Conservation (phyloP, 1,284 basidiomycete species). For the Anthracocystis panici-leucophaei region DNA sequence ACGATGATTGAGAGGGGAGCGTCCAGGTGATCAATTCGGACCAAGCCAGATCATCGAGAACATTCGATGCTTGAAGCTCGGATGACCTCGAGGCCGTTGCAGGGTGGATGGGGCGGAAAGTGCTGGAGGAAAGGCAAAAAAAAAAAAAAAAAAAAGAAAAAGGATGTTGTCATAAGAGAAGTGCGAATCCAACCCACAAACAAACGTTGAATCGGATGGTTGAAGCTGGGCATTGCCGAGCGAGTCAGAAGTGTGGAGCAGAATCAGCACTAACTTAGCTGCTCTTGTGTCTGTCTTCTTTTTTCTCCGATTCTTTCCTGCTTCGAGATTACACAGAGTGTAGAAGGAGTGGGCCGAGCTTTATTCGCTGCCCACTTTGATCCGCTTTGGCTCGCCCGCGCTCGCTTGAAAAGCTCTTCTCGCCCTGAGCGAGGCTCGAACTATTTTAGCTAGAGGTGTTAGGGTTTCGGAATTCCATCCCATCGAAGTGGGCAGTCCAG, state of each 20-base stretch:
- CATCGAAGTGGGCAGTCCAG: too few species aligned
- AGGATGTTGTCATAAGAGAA: too few species aligned
- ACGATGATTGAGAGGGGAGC: too few species aligned
- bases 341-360: slow-evolving; percentile 23
- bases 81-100: too few species aligned
- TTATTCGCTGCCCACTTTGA: slow-evolving; percentile 28
- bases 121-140: not conserved
- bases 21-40: too few species aligned
- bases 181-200: not conserved
- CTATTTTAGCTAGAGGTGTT: not conserved
- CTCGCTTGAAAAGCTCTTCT: not conserved
- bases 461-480: not conserved
- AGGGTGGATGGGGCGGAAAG: not conserved
- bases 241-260: not conserved
- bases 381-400: slow-evolving; percentile 5
- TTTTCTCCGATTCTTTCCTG: slow-evolving; percentile 2
- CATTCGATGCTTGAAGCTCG: too few species aligned
- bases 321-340: not conserved
- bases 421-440: too few species aligned
- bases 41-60: too few species aligned
- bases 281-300: not conserved
- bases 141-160: too few species aligned
- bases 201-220: not conserved
- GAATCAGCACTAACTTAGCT: too few species aligned
- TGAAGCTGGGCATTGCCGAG: slow-evolving; percentile 2